Conservation (phyloP, 139 green algal genomes). For the Chlorella sp. region DNA sequence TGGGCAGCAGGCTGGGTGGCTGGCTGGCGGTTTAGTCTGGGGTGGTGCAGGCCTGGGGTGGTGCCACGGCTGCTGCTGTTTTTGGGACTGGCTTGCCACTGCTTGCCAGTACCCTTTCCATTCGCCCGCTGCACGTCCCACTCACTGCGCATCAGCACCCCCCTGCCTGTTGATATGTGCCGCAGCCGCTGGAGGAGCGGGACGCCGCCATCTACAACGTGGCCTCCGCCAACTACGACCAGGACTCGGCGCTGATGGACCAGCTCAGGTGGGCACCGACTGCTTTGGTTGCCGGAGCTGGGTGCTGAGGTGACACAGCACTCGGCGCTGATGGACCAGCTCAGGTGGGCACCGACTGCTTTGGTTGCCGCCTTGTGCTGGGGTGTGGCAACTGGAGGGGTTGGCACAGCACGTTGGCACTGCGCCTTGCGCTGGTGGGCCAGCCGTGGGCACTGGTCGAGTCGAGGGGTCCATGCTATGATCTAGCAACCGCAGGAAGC, state of each 20-base stretch:
- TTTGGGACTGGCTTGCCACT: neutral
- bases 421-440: neutral
- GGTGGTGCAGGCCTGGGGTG: neutral
- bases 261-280: conserved; percentile 6
- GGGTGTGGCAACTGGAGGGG: neutral
- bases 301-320: neutral
- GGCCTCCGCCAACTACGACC: neutral
- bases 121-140: neutral
- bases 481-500: neutral
- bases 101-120: neutral
- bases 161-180: neutral
- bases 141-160: neutral
- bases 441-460: conserved; percentile 7
- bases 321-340: conserved; percentile 3
- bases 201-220: conserved; percentile 6
- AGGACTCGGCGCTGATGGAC: conserved; percentile 2
- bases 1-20: neutral
- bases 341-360: neutral
- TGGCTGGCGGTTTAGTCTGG: neutral
- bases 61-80: neutral
- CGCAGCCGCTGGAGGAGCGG: neutral
- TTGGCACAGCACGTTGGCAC: neutral
- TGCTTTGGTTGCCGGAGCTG: neutral
- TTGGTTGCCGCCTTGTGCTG: neutral
- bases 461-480: neutral